Base-by-base conservation (phyloP, 208 protist genomes). In the Endotrypanum monterogeii region DNA sequence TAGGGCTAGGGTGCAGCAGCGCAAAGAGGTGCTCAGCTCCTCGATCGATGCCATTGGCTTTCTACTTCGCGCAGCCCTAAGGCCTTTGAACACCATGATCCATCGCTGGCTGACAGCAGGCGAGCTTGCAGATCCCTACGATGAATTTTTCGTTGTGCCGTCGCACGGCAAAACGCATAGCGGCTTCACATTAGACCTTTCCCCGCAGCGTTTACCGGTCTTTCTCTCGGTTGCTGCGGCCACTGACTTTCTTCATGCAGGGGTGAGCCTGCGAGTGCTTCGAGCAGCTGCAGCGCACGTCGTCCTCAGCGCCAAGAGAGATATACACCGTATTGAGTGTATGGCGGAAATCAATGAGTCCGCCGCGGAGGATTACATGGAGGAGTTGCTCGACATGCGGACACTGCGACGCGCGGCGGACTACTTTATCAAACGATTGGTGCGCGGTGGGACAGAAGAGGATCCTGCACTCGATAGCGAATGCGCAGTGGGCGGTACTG, bases 81-180 rank as follows among this genome's bases (percentile, higher is more conserved):
- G 74, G 16, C 92, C 92, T 28, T 73, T 96, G 23, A 56, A 94
- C 70, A 67, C 73, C 14, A 92, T 92, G 87, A 63, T 94, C 46
- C 73, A 82, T 20, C 46, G 60, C 56, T 96, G 92, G 92, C 71
- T 96, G 44, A 85, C 80, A 23, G 41, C 52, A 2, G 90, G 92
- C 60, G 83, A 89, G 32, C 67, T 93, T 11, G 55, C 37, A 0
- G 92, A 96, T 68, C 87, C 89, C 0, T 85, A 85, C 48, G 92
- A 94, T 78, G 92, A 96, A 78, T 96, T 96, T 63, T 96, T 96
- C 71, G 88, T 96, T 58, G 81, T 96, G 7, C 82, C 88, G 25
- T 90, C 89, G 37, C 78, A 91, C 63, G 88, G 86, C 16, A 72
- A 75, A 48, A 92, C 86, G 18, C 60, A 73, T 37, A 86, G 82